Base-by-base conservation (phyloP, 2,329 filamentous ascomycete species). In the Fusarium nelsonii region DNA sequence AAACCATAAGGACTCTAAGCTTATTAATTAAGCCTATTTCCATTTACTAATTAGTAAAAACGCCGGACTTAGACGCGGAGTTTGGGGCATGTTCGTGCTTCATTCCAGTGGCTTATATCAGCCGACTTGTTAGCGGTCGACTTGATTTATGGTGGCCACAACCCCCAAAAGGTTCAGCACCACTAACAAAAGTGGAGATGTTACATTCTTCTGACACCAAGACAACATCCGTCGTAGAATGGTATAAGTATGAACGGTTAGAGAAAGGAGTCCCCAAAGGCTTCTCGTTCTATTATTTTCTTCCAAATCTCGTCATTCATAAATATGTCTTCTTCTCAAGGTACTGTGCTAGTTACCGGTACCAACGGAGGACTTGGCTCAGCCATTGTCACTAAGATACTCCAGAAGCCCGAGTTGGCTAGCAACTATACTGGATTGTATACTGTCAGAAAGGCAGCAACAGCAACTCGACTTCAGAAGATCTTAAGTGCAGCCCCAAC, bases 361-460 rank as follows among this genome's bases (percentile, higher is more conserved):
- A 70, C 78, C 36, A 82, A 82, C 56, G 80, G 80, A 41, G 78
- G 79, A 20, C 75, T 82, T 30, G 80, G 79, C 9, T 77, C 76
- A 12, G 73, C 75, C 23, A 78, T 80, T 9, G 75, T 78, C 11
- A 45, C 62, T 6, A 68, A 74, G 9, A 74, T 82, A 32, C 39
- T 79, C 36, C 60, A 65, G 16, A 72, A 59, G 14, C 68, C 75
- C 1, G 68, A 77, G 6, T 60, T 81, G 12, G 76, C 78, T 5
- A 69, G 72, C 6, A 65, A 70, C 28, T 77, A 81, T 58, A 73
- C 75, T 6, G 77, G 79, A 9, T 48, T 82, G 3, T 82, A 81
- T 58, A 74, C 77, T 2, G 80, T 81, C 18, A 77, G 80, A 37
- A 77, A 77, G 34, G 65, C 70, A 8, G 72, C 73, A 34, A 70